Evolutionary conservation across 1,139 yeast genomes (phyloP), one percentile per base, ranked within the genome.

Genomic region (Hanseniaspora uvarum): DNA sequence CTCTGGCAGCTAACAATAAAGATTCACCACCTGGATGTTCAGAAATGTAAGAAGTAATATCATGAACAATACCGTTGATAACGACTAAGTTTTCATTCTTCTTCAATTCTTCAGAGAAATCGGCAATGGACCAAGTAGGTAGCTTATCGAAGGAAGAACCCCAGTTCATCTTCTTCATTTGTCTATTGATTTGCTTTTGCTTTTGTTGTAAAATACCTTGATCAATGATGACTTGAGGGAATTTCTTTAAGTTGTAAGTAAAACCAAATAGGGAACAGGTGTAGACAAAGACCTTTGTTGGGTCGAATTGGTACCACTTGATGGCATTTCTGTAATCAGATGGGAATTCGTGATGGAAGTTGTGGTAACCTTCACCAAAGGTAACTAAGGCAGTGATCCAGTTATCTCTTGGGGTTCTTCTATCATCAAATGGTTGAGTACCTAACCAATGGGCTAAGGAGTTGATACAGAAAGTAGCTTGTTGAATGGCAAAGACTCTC

Each of bases 261-360:
- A 92, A 73, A 33, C 98, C 98, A 45, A 89, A 62, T 69, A 83
- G 79, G 56, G 89, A 84, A 65, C 79, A 71, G 43, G 70, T 50
- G 75, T 80, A 87, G 68, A 92, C 89, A 58, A 80, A 67, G 58
- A 83, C 67, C 78, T 92, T 92, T 61, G 97, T 92, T 61, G 98
- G 98, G 70, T 92, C 98, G 71, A 84, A 92, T 78, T 94, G 98
- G 77, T 86, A 92, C 98, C 98, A 94, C 71, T 81, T 86, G 68
- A 92, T 79, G 50, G 98, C 98, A 68, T 92, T 92, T 76, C 98
- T 81, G 79, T 92, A 92, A 74, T 92, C 98, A 47, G 94, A 81
- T 62, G 98, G 98, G 80, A 89, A 92, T 75, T 94, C 97, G 73
- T 92, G 98, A 73, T 92, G 98, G 83, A 92, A 92, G 75, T 92